phyloP scores from a whole-genome alignment of 108 stramenopile genomes.

The Bacterosira constricta region DNA sequence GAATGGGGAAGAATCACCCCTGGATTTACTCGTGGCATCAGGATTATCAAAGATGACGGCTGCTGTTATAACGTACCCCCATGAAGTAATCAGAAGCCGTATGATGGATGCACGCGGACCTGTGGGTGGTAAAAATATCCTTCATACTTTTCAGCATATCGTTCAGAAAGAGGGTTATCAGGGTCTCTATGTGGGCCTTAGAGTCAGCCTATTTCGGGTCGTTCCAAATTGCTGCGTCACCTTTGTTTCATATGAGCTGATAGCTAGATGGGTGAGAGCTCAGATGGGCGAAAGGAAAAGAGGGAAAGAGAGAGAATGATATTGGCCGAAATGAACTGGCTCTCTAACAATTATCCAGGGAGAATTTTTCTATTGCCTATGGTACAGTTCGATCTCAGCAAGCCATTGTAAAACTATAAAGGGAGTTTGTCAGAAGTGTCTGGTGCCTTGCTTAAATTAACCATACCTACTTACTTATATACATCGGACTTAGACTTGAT shows the following conservation, averaged over 20 bases:
- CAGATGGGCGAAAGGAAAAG: slow-evolving; percentile 23
- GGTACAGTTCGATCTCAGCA: too few relatives aligned
- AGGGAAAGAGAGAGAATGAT: background rate
- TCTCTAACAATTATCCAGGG: too few relatives aligned
- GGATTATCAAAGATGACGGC: slow-evolving; percentile 85
- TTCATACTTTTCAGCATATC: slow-evolving; percentile 56
- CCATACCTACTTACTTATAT: too few relatives aligned
- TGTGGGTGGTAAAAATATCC: slow-evolving; percentile 38
- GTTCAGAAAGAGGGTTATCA: slow-evolving; percentile 65
- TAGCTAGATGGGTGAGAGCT: slow-evolving; percentile 70
- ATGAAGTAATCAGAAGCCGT: slow-evolving; percentile 88
- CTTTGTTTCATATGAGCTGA: slow-evolving; percentile 85
- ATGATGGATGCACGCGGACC: slow-evolving; percentile 86
- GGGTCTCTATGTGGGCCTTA: slow-evolving; percentile 82
- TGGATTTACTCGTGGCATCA: slow-evolving; percentile 78
- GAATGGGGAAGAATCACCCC: slow-evolving; percentile 55
- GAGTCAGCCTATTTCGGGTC: slow-evolving; percentile 80
- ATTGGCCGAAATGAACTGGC: too few relatives aligned
- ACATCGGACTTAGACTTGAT: too few relatives aligned
- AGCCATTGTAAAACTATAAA: too few relatives aligned
- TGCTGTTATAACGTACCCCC: slow-evolving; percentile 84
- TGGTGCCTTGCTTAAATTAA: too few relatives aligned
- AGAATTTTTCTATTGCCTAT: too few relatives aligned
- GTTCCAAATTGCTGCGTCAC: slow-evolving; percentile 91
- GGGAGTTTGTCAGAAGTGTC: too few relatives aligned